These are phyloP conservation scores for Fraxinus dipetala DNA, from an alignment of 305 asterid species.

Conservation along the genomic window DNA sequence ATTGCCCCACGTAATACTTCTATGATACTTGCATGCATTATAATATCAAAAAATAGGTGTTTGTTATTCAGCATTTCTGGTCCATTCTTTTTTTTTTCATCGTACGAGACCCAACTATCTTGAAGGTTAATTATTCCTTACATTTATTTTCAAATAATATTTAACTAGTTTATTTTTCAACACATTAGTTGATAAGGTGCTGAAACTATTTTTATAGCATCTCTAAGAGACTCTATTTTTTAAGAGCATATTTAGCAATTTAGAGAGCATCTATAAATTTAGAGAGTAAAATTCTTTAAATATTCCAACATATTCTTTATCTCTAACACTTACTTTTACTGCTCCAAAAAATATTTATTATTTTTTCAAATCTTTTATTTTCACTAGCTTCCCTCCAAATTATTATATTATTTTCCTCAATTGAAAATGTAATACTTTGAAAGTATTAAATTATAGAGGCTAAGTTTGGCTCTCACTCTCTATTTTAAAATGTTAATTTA, in stretches of 20 bases:
- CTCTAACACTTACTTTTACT: background rate
- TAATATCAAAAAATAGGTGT: background rate
- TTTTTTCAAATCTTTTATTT: background rate
- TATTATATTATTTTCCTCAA: background rate
- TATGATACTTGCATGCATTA: background rate
- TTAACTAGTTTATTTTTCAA: background rate
- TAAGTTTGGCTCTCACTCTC: background rate
- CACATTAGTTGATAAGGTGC: background rate
- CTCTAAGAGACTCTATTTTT: background rate
- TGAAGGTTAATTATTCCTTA: background rate
- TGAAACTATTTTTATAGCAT: background rate
- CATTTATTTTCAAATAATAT: background rate
- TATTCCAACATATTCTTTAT: background rate
- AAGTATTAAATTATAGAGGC: background rate
- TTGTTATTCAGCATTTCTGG: background rate
- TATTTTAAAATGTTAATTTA: no score
- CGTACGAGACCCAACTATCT: background rate
- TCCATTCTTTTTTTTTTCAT: background rate
- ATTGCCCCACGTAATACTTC: background rate
- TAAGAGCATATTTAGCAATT: background rate
- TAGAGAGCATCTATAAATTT: background rate
- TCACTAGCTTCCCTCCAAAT: background rate
- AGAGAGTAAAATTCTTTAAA: background rate
- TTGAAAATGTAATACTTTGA: background rate
- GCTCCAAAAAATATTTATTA: background rate